Conservation (phyloP, 768 basidiomycete genomes). For the Cystofilobasidium macerans region DNA sequence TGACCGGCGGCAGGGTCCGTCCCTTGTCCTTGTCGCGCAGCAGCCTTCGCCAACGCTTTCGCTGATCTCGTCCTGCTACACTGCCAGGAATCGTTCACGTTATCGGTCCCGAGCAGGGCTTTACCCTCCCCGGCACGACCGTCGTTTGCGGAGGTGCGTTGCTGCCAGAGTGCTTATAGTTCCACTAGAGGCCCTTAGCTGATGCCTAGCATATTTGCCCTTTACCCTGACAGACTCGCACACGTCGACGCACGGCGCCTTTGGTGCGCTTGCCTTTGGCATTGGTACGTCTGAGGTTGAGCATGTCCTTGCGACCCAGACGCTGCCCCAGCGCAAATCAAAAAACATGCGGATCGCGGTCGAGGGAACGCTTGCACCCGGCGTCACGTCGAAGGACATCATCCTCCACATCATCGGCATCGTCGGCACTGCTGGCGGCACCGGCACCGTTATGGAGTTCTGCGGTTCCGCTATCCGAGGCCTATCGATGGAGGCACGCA, state of each 20-base stretch:
- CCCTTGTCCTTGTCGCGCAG: background rate
- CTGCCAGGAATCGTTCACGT: conserved; percentile 68
- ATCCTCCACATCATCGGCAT: conserved; percentile 80
- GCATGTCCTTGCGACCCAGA: conserved; percentile 86
- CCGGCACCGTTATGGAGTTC: conserved; percentile 82
- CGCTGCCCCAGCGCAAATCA: conserved; percentile 69
- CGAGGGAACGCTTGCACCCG: conserved; percentile 66
- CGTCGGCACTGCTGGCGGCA: conserved; percentile 89
- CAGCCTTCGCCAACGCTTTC: background rate
- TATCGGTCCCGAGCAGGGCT: conserved; percentile 88
- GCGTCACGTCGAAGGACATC: conserved; percentile 80
- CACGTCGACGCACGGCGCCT: conserved; percentile 86
- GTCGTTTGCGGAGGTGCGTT: conserved; percentile 55
- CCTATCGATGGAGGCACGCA: conserved; percentile 81
- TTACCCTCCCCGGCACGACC: conserved; percentile 51
- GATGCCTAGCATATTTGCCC: background rate
- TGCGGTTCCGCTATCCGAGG: conserved; percentile 75
- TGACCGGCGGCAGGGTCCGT: conserved; percentile 69
- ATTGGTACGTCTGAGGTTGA: conserved; percentile 92
- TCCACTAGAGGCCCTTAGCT: background rate
- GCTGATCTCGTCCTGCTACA: conserved; percentile 15
- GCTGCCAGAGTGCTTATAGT: background rate
- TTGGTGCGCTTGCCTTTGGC: conserved; percentile 83
- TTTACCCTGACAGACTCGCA: conserved; percentile 55
- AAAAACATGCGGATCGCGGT: conserved; percentile 90